Evolutionary conservation across 148 eudicot species (phyloP), one percentile per base, ranked within the genome.

Genomic region (Persicaria tinctoria): DNA sequence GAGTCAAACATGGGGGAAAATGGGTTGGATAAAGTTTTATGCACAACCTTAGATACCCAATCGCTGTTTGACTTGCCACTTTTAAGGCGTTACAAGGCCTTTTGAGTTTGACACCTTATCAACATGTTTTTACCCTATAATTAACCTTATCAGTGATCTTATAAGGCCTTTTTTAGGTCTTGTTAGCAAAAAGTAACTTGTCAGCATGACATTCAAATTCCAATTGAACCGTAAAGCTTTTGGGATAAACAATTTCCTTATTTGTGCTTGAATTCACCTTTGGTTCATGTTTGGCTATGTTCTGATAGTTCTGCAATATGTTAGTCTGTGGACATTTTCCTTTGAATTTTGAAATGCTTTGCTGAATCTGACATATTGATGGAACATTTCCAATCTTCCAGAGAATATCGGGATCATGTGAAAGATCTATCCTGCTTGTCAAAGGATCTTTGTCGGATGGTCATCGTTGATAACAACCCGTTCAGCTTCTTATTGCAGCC

Each of bases 401-500:
- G 98, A 86, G 90, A 90, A 73, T 95, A 85, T 75, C 86, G 97
- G 23, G 97, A 95, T 77, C 98, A 95, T 78, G 99, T 95, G 20
- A 95, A 95, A 83, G 98, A 94, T 73, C 78, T 94, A 32, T 87
- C 92, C 44, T 81, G 87, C 82, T 77, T 95, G 79, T 86, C 97
- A 44, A 85, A 85, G 75, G 97, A 95, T 78, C 85, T 90, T 16
- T 76, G 86, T 78, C 84, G 97, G 79, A 85, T 86, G 32, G 97
- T 95, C 69, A 84, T 95, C 66, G 99, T 95, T 72, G 98, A 95
- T 80, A 95, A 95, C 78, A 92, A 90, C 78, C 98, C 97, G 14
- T 95, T 95, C 80, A 92, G 98, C 79, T 92, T 95, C 89, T 82
- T 94, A 78, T 79, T 92, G 83, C 99, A 95, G 81, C 99, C 99